Evolutionary conservation across 2,329 filamentous ascomycete species (phyloP).

Genomic region (Microsporum canis): DNA sequence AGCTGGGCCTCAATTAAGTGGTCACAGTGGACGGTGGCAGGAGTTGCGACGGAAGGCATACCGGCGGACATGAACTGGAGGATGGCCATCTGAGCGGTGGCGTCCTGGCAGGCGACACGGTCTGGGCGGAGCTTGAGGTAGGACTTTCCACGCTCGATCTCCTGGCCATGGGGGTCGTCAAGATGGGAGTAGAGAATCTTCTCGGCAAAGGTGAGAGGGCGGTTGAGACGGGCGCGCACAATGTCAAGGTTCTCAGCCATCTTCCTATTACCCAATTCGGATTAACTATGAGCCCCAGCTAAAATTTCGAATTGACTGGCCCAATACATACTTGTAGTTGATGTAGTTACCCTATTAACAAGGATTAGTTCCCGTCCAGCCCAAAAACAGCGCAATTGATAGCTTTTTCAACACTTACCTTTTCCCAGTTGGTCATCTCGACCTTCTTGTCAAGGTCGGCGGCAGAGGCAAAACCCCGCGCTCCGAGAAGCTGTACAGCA

Average conservation of each 20-base stretch:
- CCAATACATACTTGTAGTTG: slow-evolving; percentile 60
- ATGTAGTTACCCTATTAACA: slow-evolving; percentile 65
- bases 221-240: slow-evolving; percentile 79
- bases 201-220: slow-evolving; percentile 88
- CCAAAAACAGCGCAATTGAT: neutral
- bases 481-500: slow-evolving; percentile 45
- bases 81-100: slow-evolving; percentile 98
- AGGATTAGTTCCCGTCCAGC: neutral
- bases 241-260: slow-evolving; percentile 95
- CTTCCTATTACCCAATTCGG: slow-evolving; percentile 50
- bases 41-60: slow-evolving; percentile 90
- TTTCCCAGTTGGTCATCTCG: slow-evolving; percentile 94
- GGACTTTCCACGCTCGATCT: slow-evolving; percentile 88
- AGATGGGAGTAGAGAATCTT: slow-evolving; percentile 99
- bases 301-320: neutral
- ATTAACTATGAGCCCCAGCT: neutral
- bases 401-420: slow-evolving; percentile 34
- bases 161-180: slow-evolving; percentile 90
- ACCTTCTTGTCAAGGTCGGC: slow-evolving; percentile 91
- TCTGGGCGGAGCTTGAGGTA: slow-evolving; percentile 96
- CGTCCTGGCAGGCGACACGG: slow-evolving; percentile 98
- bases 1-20: slow-evolving; percentile 97
- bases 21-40: slow-evolving; percentile 94
- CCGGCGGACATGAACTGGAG: slow-evolving; percentile 99
- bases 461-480: slow-evolving; percentile 69